Conservation (phyloP, 768 basidiomycete genomes). For the Kwoniella botswanensis region DNA sequence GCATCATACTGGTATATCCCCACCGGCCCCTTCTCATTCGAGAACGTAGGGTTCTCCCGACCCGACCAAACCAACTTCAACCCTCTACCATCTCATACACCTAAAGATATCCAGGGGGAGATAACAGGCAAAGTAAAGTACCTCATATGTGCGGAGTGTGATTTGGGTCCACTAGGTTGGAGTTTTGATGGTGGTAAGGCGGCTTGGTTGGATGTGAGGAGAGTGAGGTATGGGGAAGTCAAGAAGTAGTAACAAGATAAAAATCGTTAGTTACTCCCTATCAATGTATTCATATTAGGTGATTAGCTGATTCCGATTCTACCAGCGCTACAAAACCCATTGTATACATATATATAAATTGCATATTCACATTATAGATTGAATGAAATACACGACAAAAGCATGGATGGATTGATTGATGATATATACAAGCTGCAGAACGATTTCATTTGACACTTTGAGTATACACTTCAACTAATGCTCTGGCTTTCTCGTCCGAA, state of each 20-base stretch:
- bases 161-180: constrained; percentile 59
- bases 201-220: constrained; percentile 53
- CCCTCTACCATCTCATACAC: constrained; percentile 6
- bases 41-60: constrained; percentile 59
- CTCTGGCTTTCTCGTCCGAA: no score
- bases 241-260: background rate
- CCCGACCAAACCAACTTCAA: constrained; percentile 20
- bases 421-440: constrained; percentile 6
- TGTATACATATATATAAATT: constrained; percentile 9
- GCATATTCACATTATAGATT: background rate
- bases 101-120: constrained; percentile 3
- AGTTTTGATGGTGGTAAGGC: constrained; percentile 56
- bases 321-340: background rate
- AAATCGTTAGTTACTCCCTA: background rate
- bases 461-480: no score
- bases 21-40: constrained; percentile 55
- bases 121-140: constrained; percentile 49
- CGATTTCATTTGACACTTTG: no score
- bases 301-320: background rate
- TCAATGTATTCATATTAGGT: background rate
- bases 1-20: constrained; percentile 47
- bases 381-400: background rate
- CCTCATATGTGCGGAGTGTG: constrained; percentile 59
- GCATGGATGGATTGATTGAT: no score
- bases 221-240: constrained; percentile 47